Conservation (phyloP, 2,329 filamentous ascomycete genomes). For the Pyrenophora tritici-repentis region DNA sequence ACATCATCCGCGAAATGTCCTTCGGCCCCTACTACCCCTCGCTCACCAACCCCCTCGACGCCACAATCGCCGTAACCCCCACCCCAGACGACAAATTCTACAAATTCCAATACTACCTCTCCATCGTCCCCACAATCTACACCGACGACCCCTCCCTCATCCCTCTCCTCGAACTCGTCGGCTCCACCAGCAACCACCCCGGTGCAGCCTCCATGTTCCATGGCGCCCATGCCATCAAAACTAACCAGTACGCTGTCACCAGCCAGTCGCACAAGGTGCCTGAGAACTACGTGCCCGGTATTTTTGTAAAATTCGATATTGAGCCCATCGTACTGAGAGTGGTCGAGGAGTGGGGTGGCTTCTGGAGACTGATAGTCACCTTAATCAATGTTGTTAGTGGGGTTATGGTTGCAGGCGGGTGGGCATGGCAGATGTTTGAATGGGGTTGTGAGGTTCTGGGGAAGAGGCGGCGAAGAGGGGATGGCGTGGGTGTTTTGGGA, state of each 20-base stretch:
- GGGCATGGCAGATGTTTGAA: conserved; percentile 84
- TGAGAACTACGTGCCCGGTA: conserved; percentile 76
- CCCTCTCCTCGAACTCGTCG: conserved; percentile 52
- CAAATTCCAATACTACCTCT: conserved; percentile 98
- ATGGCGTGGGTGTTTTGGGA: conserved; percentile 56
- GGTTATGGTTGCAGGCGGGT: conserved; percentile 90
- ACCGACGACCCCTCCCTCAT: conserved; percentile 56
- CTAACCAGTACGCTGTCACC: conserved; percentile 97
- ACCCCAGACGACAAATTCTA: conserved; percentile 77
- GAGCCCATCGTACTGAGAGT: conserved; percentile 90
- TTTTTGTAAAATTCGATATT: conserved; percentile 99
- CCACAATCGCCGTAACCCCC: conserved; percentile 85
- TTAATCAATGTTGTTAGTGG: conserved; percentile 90
- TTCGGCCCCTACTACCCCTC: conserved; percentile 97
- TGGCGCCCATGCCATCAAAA: conserved; percentile 69
- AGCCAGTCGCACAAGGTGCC: conserved; percentile 76
- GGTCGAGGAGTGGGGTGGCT: conserved; percentile 75
- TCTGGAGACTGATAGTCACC: conserved; percentile 77
- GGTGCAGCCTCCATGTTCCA: conserved; percentile 43
- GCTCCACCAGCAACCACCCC: conserved; percentile 39
- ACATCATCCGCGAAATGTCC: conserved; percentile 93
- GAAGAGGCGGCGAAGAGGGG: conserved; percentile 44
- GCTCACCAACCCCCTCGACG: conserved; percentile 91
- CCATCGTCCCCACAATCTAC: conserved; percentile 92
- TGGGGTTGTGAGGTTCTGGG: conserved; percentile 65